Evolutionary conservation across 1,139 yeast genomes (phyloP).

Genomic region (Pichia sp.): DNA sequence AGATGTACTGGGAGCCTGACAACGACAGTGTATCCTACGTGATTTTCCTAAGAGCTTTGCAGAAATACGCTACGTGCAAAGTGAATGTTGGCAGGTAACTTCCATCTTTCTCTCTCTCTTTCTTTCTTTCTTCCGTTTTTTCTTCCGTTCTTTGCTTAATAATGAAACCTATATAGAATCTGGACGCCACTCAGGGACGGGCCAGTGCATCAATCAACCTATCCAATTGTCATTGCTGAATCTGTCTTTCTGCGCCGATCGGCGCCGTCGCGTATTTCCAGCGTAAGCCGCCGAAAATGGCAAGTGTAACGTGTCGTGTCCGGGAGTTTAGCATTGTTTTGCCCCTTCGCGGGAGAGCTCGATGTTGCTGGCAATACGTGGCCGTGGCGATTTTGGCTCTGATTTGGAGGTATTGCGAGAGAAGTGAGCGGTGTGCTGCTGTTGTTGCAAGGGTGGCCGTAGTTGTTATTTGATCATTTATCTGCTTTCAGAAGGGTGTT

Average conservation of each 20-base stretch:
- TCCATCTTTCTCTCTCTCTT: neutral
- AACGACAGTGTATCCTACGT: constrained; percentile 76
- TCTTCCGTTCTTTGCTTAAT: neutral
- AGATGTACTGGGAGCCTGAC: constrained; percentile 87
- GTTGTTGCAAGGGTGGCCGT: neutral
- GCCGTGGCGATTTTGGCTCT: neutral
- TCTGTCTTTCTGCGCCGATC: neutral
- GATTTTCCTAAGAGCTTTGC: constrained; percentile 79
- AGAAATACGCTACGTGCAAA: constrained; percentile 73
- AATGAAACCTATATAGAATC: neutral
- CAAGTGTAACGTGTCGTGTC: neutral
- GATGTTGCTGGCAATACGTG: neutral
- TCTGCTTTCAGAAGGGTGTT: neutral
- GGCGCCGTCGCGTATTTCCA: neutral
- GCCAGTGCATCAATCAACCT: neutral
- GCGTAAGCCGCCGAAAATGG: neutral
- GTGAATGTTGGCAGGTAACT: constrained; percentile 64
- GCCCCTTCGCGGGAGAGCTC: neutral
- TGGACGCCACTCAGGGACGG: neutral
- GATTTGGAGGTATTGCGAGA: neutral
- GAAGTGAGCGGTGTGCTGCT: neutral
- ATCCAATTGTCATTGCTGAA: neutral
- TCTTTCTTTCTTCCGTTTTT: neutral
- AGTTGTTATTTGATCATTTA: neutral
- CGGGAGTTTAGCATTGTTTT: neutral